Evolutionary conservation across 176 grass and related monocot species (phyloP), one percentile per base, ranked within the genome.

Genomic region (Rhynchospora tenuis): DNA sequence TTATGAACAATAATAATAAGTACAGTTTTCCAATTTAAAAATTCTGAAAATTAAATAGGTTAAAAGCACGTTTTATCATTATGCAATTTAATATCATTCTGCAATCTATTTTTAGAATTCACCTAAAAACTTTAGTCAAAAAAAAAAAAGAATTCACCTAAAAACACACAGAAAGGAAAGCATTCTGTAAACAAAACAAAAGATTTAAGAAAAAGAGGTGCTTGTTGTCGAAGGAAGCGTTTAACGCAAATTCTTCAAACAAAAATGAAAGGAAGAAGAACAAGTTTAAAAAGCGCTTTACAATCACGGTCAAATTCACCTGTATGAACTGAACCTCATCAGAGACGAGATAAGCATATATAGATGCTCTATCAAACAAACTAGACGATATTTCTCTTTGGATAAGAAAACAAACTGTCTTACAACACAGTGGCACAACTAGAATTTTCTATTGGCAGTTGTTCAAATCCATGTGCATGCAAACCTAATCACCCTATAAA

Each of bases 381-480:
- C 73, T 17, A 24, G 23, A 55, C 28, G 72, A 23, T 75, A 75
- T 75, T 75, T 75, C 72, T 55, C 15, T 76, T 76, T 52, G 22
- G 23, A 76, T 55, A 76, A 24, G 48, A 23, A 28, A 76, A 55
- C 73, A 76, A 76, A 76, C 46, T 1, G 73, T 77, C 67, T 71
- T 71, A 71, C 27, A 77, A 71, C 15, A 77, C 73, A 77, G 4
- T 77, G 19, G 26, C 73, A 92, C 71, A 51, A 84, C 70, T 89
- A 87, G 33, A 38, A 38, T 38, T 38, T 87, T 88, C 82, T 89
- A 86, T 84, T 60, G 68, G 82, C 55, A 85, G 54, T 16, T 65
- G 57, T 81, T 83, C 79, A 83, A 55, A 72, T 82, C 84, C 86
- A 91, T 84, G 76, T 89, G 86, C 71, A 88, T 91, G 88, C 90